Conservation (phyloP, 768 basidiomycete genomes). For the Agrocybe chaxingu region DNA sequence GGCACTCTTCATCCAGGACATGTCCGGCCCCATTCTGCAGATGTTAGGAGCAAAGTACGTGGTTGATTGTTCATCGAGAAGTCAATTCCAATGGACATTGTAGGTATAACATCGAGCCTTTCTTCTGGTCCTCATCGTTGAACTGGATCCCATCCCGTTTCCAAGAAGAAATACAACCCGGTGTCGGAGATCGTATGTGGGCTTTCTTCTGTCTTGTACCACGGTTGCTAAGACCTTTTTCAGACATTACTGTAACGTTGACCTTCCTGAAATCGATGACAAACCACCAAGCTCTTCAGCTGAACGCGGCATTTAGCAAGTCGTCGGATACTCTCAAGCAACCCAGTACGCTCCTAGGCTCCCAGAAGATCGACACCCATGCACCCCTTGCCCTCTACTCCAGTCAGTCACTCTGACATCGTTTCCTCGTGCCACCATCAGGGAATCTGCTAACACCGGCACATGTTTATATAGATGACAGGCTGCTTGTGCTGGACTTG, state of each 20-base stretch:
- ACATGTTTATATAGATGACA: conserved; percentile 16
- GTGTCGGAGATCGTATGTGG: conserved; percentile 50
- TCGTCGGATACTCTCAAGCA: conserved; percentile 13
- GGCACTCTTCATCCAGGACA: conserved; percentile 50
- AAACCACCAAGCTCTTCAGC: conserved; percentile 20
- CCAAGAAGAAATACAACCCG: conserved; percentile 42
- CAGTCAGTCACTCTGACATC: conserved; percentile 14
- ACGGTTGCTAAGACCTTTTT: neutral
- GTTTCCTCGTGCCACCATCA: neutral
- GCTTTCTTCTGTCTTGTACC: neutral
- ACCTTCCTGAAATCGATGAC: conserved; percentile 51
- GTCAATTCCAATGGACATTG: conserved; percentile 18
- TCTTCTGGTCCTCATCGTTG: conserved; percentile 63
- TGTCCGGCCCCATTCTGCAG: conserved; percentile 51
- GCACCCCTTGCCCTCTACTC: conserved; percentile 33
- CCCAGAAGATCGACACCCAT: conserved; percentile 36
- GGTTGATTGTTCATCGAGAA: neutral
- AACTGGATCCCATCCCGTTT: conserved; percentile 71
- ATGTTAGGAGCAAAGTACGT: conserved; percentile 59
- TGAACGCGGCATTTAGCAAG: conserved; percentile 12
- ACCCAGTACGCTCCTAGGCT: conserved; percentile 12
- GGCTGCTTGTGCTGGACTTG: conserved; percentile 40
- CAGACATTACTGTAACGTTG: conserved; percentile 58
- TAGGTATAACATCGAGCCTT: conserved; percentile 60
- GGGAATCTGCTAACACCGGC: neutral